Base-by-base conservation (phyloP, 1,284 basidiomycete species). In the Stereum hirsutum region DNA sequence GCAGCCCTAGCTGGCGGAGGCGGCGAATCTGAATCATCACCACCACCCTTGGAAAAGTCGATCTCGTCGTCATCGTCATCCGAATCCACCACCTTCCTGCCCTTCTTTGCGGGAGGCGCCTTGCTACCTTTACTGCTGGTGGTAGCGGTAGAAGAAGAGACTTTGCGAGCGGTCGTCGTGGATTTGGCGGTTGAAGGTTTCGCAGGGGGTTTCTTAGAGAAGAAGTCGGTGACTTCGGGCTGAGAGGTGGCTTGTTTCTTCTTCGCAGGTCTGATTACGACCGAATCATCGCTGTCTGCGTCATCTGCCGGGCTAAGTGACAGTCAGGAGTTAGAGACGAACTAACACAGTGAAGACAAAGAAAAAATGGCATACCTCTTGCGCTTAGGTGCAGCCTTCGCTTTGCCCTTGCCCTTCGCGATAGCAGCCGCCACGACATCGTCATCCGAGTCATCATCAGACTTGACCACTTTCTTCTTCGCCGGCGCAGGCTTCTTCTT, bases 201-300 rank as follows among this genome's bases (percentile, higher is more conserved):
- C 10, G 48, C 47, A 1, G 59, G 54, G 5, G 58, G 52, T 23
- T 54, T 52, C 47, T 83, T 81, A 35, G 65, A 66, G 46, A 82
- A 79, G 62, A 79, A 80, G 53, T 81, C 76, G 1, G 75, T 72
- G 28, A 78, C 65, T 1, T 69, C 58, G 0, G 69, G 56, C 49
- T 74, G 72, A 0, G 61, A 27, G 32, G 57, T 57, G 47, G 61
- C 47, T 47, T 57, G 55, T 47, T 51, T 50, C 55, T 61, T 63
- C 42, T 57, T 55, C 5, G 56, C 60, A 10, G 70, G 72, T 53
- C 76, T 74, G 39, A 60, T 48, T n/a, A n/a, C n/a, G 41, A 53
- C 40, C 17, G 67, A 63, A 31, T 66, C 66, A 8, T 70, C 72
- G 32, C 70, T 71, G 8, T 65, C 64, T 3, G 59, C 61, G 6